Evolutionary conservation across 257 asterid species (phyloP).

Genomic region (Nicotiana undulata): DNA sequence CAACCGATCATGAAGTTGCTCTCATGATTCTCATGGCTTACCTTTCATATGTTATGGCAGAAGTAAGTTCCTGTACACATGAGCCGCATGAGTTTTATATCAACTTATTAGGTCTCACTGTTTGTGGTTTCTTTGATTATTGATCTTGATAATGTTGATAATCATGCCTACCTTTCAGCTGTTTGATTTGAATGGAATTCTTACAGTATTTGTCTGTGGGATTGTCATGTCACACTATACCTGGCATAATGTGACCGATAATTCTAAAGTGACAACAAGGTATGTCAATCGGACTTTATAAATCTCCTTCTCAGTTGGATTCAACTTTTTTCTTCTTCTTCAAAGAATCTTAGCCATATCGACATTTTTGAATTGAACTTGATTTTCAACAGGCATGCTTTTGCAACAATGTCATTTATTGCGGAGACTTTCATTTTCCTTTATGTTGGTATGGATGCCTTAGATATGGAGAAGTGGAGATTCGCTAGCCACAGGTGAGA

Average conservation of each 20-base stretch:
- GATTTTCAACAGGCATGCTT: slow-evolving; percentile 49
- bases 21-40: slow-evolving; percentile 82
- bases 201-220: slow-evolving; percentile 79
- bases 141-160: not conserved
- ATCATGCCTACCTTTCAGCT: slow-evolving; percentile 32
- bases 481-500: slow-evolving; percentile 38
- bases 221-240: slow-evolving; percentile 81
- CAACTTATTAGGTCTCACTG: too few relatives aligned
- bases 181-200: slow-evolving; percentile 60
- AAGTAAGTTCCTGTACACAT: slow-evolving; percentile 24
- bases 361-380: not conserved
- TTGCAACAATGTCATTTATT: slow-evolving; percentile 55
- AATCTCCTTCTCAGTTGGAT: not conserved
- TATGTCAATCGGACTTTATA: slow-evolving; percentile 12
- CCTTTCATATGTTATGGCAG: slow-evolving; percentile 60
- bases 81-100: too few relatives aligned
- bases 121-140: too few relatives aligned
- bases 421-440: slow-evolving; percentile 69
- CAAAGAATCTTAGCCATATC: not conserved
- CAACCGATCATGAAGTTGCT: slow-evolving; percentile 67
- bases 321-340: not conserved
- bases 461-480: slow-evolving; percentile 69
- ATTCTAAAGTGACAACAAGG: slow-evolving; percentile 65
- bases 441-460: slow-evolving; percentile 85
- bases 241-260: slow-evolving; percentile 56